Conservation (phyloP, 2,329 filamentous ascomycete species). For the Fusarium nurragi region DNA sequence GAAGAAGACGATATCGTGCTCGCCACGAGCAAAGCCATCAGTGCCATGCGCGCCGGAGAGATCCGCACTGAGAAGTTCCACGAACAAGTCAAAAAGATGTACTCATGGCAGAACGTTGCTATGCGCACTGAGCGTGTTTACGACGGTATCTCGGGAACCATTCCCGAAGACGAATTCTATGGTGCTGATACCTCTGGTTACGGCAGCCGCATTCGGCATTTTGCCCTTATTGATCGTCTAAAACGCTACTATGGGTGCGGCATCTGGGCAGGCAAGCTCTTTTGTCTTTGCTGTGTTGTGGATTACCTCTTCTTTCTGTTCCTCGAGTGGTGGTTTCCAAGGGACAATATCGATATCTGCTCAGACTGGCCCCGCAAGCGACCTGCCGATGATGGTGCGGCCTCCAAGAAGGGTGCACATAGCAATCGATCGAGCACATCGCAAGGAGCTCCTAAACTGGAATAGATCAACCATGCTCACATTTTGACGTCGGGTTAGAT, state of each 20-base stretch:
- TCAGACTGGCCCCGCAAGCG: slow-evolving; percentile 89
- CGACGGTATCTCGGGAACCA: slow-evolving; percentile 87
- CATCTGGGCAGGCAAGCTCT: slow-evolving; percentile 97
- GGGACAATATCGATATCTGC: slow-evolving; percentile 87
- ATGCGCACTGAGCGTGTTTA: slow-evolving; percentile 94
- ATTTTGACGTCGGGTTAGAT: not conserved
- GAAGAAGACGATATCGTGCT: slow-evolving; percentile 95
- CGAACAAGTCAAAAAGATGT: slow-evolving; percentile 97
- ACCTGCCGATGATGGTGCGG: slow-evolving; percentile 45
- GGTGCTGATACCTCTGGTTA: slow-evolving; percentile 77
- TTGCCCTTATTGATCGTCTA: slow-evolving; percentile 90
- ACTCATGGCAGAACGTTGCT: slow-evolving; percentile 97
- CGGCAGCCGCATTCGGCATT: slow-evolving; percentile 79
- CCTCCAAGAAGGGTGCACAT: slow-evolving; percentile 42
- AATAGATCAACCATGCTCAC: slow-evolving; percentile 12
- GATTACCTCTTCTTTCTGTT: slow-evolving; percentile 93
- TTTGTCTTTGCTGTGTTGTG: slow-evolving; percentile 92
- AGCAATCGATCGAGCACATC: slow-evolving; percentile 50
- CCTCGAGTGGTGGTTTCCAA: slow-evolving; percentile 86
- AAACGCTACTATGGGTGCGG: slow-evolving; percentile 98
- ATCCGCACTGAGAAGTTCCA: slow-evolving; percentile 95
- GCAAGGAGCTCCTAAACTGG: slow-evolving; percentile 42
- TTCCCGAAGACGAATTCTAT: slow-evolving; percentile 88
- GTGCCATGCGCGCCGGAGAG: slow-evolving; percentile 82
- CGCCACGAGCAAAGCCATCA: slow-evolving; percentile 90